Evolutionary conservation across 768 basidiomycete genomes (phyloP), one percentile per base, ranked within the genome.

Genomic region (Podaxis mareebaensis): DNA sequence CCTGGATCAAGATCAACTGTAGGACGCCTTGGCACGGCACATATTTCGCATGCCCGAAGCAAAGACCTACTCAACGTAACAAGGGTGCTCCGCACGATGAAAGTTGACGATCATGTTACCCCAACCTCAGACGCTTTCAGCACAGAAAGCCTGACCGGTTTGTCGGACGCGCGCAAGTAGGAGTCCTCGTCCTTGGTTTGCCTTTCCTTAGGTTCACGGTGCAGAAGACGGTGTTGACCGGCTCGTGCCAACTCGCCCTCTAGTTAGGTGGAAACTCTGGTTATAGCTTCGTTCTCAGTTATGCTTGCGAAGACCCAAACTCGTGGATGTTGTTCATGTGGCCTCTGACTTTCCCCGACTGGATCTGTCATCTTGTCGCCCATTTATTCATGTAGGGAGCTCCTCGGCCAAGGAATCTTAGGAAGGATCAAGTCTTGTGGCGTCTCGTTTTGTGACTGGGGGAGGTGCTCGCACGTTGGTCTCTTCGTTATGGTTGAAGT

Each of bases 401-500:
- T 46, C 17, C 30, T 24, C 38, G 24, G 61, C 46, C 33, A 17
- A 63, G 33, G 61, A 63, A 28, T 63, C 61, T 15, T 13, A 8
- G 48, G 49, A 39, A 51, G 28, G 22, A 24, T n/a, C 39, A 20
- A 26, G 24, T 62, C 36, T 20, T 13, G 13, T 57, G 46, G 6
- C 30, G 33, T 40, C 40, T 36, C n/a, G 26, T 36, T 63, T 57
- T 51, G 44, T 28, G 33, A 48, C 36, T 53, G 40, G 44, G 17
- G 48, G 55, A 26, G 46, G 46, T 30, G 38, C 28, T 52, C 46
- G 48, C 17, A 63, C 57, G 61, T 63, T 63, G 61, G 61, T 56
- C 61, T 63, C 54, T 63, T 57, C 48, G 46, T 56, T 24, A 48
- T 63, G 61, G 61, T 49, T 56, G 61, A 57, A 63, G 61, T 63